Evolutionary conservation across 2,329 filamentous ascomycete species (phyloP).

Genomic region (Lachnellula occidentalis): DNA sequence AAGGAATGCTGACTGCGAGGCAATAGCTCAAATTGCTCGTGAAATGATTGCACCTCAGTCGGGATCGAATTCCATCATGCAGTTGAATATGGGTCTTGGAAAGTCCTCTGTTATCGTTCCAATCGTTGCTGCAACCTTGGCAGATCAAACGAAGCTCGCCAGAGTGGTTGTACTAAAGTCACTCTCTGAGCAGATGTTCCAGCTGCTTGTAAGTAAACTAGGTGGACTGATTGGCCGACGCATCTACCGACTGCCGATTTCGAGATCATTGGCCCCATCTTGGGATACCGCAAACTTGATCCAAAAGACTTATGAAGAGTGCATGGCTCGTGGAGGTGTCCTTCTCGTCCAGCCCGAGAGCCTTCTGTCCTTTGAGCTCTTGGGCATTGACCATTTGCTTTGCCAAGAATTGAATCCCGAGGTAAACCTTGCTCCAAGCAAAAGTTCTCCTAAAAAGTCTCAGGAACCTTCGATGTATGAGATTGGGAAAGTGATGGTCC

Average conservation of each 20-base stretch:
- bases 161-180: slow-evolving; percentile 58
- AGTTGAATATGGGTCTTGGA: slow-evolving; percentile 68
- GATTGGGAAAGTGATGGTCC: slow-evolving; percentile 24
- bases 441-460: neutral
- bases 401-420: slow-evolving; percentile 15
- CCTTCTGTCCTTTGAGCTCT: slow-evolving; percentile 56
- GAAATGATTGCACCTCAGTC: slow-evolving; percentile 45
- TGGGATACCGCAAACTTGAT: slow-evolving; percentile 33
- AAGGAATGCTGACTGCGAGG: neutral
- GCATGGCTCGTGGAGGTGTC: slow-evolving; percentile 45
- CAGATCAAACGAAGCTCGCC: slow-evolving; percentile 45
- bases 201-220: slow-evolving; percentile 49
- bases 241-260: slow-evolving; percentile 55
- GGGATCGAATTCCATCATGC: slow-evolving; percentile 48
- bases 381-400: slow-evolving; percentile 48
- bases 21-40: slow-evolving; percentile 41
- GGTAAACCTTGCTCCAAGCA: neutral
- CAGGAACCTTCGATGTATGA: slow-evolving; percentile 1
- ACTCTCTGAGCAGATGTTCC: slow-evolving; percentile 54
- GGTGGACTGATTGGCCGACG: slow-evolving; percentile 50
- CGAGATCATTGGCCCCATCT: slow-evolving; percentile 39
- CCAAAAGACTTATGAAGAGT: slow-evolving; percentile 37
- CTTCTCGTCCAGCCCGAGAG: slow-evolving; percentile 60
- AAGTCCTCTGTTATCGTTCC: slow-evolving; percentile 67
- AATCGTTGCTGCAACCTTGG: slow-evolving; percentile 50